Evolutionary conservation across 495 filamentous ascomycete genomes (phyloP), one percentile per base, ranked within the genome.

Genomic region (Lentithecium fluviatile): DNA sequence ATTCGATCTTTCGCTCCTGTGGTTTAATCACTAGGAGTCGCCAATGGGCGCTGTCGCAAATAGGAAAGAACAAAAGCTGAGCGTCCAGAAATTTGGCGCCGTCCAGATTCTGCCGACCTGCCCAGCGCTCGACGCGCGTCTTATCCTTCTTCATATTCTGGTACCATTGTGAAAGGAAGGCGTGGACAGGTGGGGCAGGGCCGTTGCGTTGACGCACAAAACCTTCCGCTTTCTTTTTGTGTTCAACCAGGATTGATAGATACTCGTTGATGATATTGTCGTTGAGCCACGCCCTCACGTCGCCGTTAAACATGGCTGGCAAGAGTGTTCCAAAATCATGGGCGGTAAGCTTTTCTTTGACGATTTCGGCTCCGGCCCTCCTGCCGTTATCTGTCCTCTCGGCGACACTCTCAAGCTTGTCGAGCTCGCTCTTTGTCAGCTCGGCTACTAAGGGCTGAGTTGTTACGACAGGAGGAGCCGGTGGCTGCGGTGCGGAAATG

Each of bases 221-320:
- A 36, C 64, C 61, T 0, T 8, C 38, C 19, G 74, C 69, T 36
- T 80, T 69, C 47, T 86, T 85, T 38, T 86, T 74, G 52, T 83
- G 80, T 2, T 83, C 77, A 15, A 87, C 79, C 21, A 91, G 73
- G 21, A 83, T 70, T 0, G 77, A 71, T 7, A 94, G 73, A 23
- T 86, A 86, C 1, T 82, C 79, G 60, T 88, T 90, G 66, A 95
- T 85, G 19, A 89, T 80, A 52, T 91, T 87, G 70, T 95, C 90
- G 65, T 95, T 94, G 0, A 96, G 75, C 91, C 91, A 96, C 4
- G 48, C 50, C 1, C 4, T 24, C 6, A 0, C 73, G 76, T 66
- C 1, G 71, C 55, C 13, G 20, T 49, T 60, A 58, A 62, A 60
- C 15, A 55, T 26, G 25, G 1, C 52, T n/a, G 63, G 56, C 60